Conservation (phyloP, 1,284 basidiomycete species). For the Heterobasidion occidentale region DNA sequence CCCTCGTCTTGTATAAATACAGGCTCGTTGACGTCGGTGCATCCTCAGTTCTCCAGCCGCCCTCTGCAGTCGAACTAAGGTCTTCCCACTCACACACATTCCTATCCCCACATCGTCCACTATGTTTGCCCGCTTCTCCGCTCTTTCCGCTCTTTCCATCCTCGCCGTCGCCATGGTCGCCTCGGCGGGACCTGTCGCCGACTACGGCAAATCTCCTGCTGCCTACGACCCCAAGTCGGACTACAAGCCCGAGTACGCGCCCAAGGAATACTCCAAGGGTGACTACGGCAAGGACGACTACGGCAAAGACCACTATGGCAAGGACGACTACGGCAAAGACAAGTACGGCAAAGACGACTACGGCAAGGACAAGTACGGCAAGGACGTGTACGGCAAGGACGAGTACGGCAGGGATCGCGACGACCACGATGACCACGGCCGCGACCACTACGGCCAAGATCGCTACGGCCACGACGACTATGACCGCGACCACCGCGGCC, state of each 20-base stretch:
- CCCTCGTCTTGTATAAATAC: not conserved
- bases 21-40: not conserved
- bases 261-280: not conserved
- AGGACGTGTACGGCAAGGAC: not conserved
- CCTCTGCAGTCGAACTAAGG: not conserved
- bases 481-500: not conserved
- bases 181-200: not conserved
- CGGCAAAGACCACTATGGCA: not conserved
- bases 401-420: not conserved
- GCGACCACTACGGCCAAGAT: not conserved
- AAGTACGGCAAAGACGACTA: not conserved
- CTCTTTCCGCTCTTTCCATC: not conserved
- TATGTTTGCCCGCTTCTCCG: not conserved
- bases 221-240: not conserved
- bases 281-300: not conserved
- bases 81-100: not conserved
- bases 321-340: not conserved
- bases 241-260: not conserved
- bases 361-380: not conserved
- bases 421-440: not conserved
- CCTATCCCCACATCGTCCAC: not conserved
- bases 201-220: not conserved
- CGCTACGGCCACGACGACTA: not conserved
- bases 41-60: not conserved
- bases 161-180: not conserved